Evolutionary conservation across 1,284 basidiomycete species (phyloP).

Genomic region (Erythrobasidium hasegawianum): DNA sequence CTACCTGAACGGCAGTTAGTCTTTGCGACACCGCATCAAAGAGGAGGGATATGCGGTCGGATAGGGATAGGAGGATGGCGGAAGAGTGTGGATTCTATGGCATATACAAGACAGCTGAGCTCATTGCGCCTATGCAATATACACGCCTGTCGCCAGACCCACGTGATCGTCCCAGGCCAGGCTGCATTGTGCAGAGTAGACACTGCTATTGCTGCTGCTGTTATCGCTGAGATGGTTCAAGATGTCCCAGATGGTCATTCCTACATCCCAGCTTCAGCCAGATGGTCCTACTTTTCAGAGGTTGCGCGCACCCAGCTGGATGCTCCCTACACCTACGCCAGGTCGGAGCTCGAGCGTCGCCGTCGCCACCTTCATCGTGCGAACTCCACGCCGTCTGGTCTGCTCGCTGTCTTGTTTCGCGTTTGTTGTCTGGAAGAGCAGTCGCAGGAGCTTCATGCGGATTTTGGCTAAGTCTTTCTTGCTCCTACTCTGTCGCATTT

Average conservation of each 20-base stretch:
- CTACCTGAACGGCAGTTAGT: constrained; percentile 10
- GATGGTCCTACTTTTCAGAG: neutral
- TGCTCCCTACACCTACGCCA: constrained; percentile 16
- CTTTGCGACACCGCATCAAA: constrained; percentile 23
- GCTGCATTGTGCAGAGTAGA: neutral
- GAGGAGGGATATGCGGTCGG: constrained; percentile 6
- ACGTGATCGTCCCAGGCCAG: constrained; percentile 21
- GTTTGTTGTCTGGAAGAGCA: too few species aligned
- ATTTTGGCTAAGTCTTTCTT: too few species aligned
- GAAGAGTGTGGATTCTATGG: constrained; percentile 14
- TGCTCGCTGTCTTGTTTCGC: too few species aligned
- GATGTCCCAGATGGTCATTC: constrained; percentile 25
- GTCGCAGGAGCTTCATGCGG: too few species aligned
- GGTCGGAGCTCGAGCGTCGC: constrained; percentile 25
- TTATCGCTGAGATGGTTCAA: constrained; percentile 23
- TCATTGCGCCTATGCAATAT: neutral
- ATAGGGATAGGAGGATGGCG: constrained; percentile 23
- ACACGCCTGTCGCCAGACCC: neutral
- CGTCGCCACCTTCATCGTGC: neutral
- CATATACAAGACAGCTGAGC: neutral
- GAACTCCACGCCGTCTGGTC: too few species aligned
- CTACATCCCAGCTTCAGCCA: neutral
- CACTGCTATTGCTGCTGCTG: constrained; percentile 15
- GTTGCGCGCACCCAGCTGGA: constrained; percentile 31
- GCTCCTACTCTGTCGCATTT: too few species aligned